Conservation (phyloP, 2,329 filamentous ascomycete genomes). For the Dothistroma septosporum region DNA sequence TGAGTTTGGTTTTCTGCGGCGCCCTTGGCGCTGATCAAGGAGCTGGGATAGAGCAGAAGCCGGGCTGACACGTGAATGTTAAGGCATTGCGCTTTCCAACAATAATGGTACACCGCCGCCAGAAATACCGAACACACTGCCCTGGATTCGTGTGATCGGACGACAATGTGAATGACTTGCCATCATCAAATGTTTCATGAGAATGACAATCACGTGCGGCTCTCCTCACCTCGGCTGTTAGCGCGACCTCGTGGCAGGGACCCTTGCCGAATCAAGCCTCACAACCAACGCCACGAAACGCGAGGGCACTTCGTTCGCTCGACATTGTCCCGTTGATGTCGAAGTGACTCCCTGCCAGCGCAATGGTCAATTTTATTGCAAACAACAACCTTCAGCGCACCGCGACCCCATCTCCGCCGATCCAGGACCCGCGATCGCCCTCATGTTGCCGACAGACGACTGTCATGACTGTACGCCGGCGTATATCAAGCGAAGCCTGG, state of each 20-base stretch:
- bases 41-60: not conserved
- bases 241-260: not conserved
- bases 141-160: not conserved
- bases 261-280: not conserved
- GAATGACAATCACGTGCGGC: not conserved
- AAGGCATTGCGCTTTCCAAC: not conserved
- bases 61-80: no score
- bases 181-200: not conserved
- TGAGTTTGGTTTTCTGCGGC: not conserved
- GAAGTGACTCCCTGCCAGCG: not conserved
- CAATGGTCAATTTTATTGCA: not conserved
- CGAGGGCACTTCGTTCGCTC: not conserved
- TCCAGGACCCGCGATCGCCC: not conserved
- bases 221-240: not conserved
- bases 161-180: not conserved
- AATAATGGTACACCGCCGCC: not conserved
- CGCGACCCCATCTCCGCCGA: not conserved
- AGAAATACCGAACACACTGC: not conserved
- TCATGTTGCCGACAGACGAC: constrained; percentile 39
- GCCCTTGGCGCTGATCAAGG: not conserved
- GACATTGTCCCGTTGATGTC: not conserved
- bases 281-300: not conserved
- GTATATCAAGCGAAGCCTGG: constrained; percentile 41
- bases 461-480: constrained; percentile 59
- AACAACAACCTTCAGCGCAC: not conserved